phyloP scores from a whole-genome alignment of 768 basidiomycete genomes.

The Myochromella boudieri region DNA sequence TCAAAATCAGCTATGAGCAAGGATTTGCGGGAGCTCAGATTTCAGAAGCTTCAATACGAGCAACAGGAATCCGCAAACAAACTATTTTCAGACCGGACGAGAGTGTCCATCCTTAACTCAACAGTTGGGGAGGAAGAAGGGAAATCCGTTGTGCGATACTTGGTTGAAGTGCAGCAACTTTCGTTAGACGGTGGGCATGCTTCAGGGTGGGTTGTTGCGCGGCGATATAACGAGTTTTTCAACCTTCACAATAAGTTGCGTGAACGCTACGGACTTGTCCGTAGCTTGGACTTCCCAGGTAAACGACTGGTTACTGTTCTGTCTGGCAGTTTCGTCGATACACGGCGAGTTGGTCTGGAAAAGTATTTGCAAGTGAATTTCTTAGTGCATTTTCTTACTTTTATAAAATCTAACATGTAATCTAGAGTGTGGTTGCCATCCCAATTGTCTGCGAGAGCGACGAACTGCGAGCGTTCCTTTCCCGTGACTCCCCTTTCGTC shows the following conservation, averaged over 20 bases:
- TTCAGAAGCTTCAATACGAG: conserved; percentile 92
- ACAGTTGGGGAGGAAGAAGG: conserved; percentile 82
- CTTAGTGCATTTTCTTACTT: background rate
- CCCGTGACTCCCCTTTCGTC: conserved; percentile 82
- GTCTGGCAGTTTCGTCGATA: conserved; percentile 86
- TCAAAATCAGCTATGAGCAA: conserved; percentile 81
- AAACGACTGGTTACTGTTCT: conserved; percentile 90
- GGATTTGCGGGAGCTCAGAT: conserved; percentile 80
- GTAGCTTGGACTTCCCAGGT: conserved; percentile 84
- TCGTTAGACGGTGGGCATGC: conserved; percentile 74
- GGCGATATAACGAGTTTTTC: conserved; percentile 94
- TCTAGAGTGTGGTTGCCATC: conserved; percentile 70
- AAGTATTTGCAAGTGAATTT: conserved; percentile 82
- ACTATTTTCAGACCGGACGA: conserved; percentile 80
- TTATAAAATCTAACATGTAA: background rate
- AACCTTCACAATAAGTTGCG: conserved; percentile 84
- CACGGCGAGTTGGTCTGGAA: conserved; percentile 74
- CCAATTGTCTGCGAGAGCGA: conserved; percentile 79
- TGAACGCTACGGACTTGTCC: conserved; percentile 68
- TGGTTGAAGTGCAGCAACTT: conserved; percentile 89
- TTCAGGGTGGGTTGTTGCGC: conserved; percentile 90
- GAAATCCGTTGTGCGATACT: conserved; percentile 88
- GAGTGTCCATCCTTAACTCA: conserved; percentile 82
- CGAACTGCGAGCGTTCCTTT: conserved; percentile 83
- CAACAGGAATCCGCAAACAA: conserved; percentile 92